Evolutionary conservation across 306 rosid genomes (phyloP).

Genomic region (Begonia loranthoides): DNA sequence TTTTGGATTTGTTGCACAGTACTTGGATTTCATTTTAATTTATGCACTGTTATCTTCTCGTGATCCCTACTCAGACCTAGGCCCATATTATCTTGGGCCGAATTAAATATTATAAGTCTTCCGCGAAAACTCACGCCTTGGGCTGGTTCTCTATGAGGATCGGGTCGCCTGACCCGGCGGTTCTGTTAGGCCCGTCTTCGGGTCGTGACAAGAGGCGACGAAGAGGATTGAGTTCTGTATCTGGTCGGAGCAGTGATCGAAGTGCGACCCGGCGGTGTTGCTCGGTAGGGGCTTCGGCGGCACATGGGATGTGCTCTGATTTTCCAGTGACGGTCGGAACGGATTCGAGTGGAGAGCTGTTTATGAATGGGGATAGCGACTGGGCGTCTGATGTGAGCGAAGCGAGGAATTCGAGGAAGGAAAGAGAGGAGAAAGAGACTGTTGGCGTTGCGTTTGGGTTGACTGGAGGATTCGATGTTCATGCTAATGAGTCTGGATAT

Average conservation of each 20-base stretch:
- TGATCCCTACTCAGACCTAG: too few relatives aligned
- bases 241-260: conserved; percentile 97
- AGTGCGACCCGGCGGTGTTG: conserved; percentile 80
- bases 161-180: too few relatives aligned
- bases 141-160: too few relatives aligned
- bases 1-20: too few relatives aligned
- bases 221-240: conserved; percentile 80
- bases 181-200: too few relatives aligned
- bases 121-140: too few relatives aligned
- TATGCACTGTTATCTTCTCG: too few relatives aligned
- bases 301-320: conserved; percentile 90
- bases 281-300: conserved; percentile 87
- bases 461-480: conserved; percentile 53
- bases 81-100: too few relatives aligned
- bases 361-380: conserved; percentile 67
- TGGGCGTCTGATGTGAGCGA: conserved; percentile 94
- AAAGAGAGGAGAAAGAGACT: conserved; percentile 68
- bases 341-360: conserved; percentile 93
- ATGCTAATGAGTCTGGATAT: conserved; percentile 78
- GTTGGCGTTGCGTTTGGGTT: conserved; percentile 49
- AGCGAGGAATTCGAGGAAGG: conserved; percentile 66
- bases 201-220: too few relatives aligned
- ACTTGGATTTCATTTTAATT: too few relatives aligned
- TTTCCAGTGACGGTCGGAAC: conserved; percentile 86
- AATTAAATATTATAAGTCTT: too few relatives aligned